phyloP scores from a whole-genome alignment of 1,139 yeast species.

The Torulaspora globosa region DNA sequence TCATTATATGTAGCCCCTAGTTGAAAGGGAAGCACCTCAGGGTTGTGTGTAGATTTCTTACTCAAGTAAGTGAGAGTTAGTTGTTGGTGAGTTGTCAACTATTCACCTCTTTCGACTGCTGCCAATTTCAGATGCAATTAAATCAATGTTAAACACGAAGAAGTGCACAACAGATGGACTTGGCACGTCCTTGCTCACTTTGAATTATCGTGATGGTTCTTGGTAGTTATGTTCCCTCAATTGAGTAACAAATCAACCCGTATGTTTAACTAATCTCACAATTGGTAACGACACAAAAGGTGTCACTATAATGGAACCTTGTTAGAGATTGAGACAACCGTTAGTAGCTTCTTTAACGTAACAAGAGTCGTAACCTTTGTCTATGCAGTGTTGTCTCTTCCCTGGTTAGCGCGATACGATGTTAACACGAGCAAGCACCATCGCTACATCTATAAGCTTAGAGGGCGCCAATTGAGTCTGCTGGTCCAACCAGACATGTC shows the following conservation, averaged over 20 bases:
- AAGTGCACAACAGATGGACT: not conserved
- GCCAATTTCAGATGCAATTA: not conserved
- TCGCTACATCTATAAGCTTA: no score
- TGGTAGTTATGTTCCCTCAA: no score
- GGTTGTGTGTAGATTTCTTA: not conserved
- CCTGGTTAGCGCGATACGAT: not conserved
- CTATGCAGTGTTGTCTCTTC: not conserved
- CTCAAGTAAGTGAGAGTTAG: not conserved
- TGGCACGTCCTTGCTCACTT: not conserved
- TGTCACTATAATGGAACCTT: no score
- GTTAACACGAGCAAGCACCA: not conserved
- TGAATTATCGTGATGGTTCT: not conserved
- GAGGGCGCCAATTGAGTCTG: not conserved
- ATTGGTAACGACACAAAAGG: no score
- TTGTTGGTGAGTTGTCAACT: constrained; percentile 10
- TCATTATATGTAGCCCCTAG: constrained; percentile 1
- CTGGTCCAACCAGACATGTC: constrained; percentile 1
- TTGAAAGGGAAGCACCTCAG: not conserved
- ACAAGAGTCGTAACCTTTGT: not conserved
- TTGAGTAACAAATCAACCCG: no score
- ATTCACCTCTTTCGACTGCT: constrained; percentile 4
- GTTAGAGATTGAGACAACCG: no score
- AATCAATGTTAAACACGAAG: not conserved
- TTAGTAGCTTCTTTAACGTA: no score
- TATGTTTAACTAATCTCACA: no score